These are phyloP conservation scores for Polyporus tsugae DNA, from an alignment of 1,284 basidiomycete genomes.

Conservation along the genomic window DNA sequence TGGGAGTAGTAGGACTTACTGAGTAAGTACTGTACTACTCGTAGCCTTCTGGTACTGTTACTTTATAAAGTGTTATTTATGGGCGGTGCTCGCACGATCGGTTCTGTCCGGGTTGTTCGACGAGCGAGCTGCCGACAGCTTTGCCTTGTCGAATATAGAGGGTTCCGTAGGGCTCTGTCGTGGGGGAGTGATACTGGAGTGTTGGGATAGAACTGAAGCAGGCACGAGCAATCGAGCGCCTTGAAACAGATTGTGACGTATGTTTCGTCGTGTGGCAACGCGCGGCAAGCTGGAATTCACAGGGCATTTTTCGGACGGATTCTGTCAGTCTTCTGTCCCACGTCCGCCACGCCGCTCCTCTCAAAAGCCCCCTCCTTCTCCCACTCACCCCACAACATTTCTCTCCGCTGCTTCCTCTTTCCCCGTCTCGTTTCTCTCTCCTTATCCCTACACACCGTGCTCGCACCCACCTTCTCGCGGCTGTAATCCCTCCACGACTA, in stretches of 20 bases:
- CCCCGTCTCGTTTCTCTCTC: slow-evolving; percentile 2
- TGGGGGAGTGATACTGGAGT: background rate
- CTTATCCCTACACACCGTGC: background rate
- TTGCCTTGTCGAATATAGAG: too few species aligned
- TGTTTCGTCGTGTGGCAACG: slow-evolving; percentile 15
- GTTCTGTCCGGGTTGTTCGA: too few species aligned
- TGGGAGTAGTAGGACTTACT: too few species aligned
- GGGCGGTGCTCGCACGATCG: too few species aligned
- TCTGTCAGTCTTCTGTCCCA: background rate
- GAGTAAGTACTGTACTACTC: too few species aligned
- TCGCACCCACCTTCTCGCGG: background rate
- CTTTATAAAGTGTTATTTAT: too few species aligned
- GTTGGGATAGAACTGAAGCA: background rate
- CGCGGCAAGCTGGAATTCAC: slow-evolving; percentile 16
- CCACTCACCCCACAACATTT: background rate
- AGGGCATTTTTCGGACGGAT: slow-evolving; percentile 17
- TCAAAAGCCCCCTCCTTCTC: slow-evolving; percentile 2
- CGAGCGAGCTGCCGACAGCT: too few species aligned
- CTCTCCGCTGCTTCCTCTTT: background rate
- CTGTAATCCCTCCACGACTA: slow-evolving; percentile 24
- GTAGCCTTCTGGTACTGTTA: too few species aligned
- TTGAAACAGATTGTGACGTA: slow-evolving; percentile 1
- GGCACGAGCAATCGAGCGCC: background rate
- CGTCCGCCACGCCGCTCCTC: slow-evolving; percentile 11
- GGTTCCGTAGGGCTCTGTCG: too few species aligned